phyloP scores from a whole-genome alignment of 2,329 filamentous ascomycete genomes.

The Fusarium clavum region DNA sequence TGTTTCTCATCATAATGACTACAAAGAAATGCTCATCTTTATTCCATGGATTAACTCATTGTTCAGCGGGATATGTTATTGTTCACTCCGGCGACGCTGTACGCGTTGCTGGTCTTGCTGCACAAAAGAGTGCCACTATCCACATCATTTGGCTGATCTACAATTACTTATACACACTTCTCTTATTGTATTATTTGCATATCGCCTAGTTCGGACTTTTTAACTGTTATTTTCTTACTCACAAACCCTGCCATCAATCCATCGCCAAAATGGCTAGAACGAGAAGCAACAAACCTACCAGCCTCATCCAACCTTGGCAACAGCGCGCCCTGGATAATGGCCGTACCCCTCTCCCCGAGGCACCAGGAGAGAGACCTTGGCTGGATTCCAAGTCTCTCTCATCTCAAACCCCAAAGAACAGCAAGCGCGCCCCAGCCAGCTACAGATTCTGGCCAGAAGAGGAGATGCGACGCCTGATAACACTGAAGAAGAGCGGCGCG shows the following conservation, averaged over 20 bases:
- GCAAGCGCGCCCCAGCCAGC: neutral
- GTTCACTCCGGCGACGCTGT: too few relatives aligned
- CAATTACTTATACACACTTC: neutral
- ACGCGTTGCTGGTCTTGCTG: too few relatives aligned
- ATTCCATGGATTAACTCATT: neutral
- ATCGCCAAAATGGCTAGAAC: neutral
- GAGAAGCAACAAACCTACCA: neutral
- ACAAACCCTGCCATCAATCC: neutral
- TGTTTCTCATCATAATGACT: neutral
- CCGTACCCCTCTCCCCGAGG: conserved; percentile 10
- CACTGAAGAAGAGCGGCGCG: neutral
- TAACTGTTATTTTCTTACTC: rapidly evolving
- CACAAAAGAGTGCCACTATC: neutral
- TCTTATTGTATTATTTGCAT: rapidly evolving
- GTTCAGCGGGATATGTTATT: neutral
- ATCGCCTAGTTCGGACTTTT: rapidly evolving
- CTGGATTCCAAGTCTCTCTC: neutral
- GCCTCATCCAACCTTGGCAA: conserved; percentile 11
- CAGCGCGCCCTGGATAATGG: neutral
- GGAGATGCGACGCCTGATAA: conserved; percentile 13
- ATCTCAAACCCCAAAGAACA: rapidly evolving
- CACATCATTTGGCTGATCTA: neutral
- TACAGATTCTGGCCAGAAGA: conserved; percentile 16
- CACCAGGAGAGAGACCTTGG: conserved; percentile 3
- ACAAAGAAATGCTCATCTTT: neutral